Percentiles rank a stretch among this genome's conserved stretches.
Conservation (phyloP, 768 basidiomycete species). For the Mycena rebaudengoi region DNA sequence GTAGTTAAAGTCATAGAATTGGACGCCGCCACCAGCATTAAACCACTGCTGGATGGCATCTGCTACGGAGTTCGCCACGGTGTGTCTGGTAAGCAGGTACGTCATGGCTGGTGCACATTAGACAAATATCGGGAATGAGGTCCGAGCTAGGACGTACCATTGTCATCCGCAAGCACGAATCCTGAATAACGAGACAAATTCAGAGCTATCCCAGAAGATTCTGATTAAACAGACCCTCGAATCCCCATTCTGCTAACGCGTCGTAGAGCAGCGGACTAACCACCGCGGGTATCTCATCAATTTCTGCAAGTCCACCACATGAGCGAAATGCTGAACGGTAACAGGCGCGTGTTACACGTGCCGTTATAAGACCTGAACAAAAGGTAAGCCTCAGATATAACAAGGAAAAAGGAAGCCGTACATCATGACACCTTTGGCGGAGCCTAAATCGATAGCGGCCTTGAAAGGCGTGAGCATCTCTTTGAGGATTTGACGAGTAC, state of each 20-base stretch:
- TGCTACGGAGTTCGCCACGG: constrained; percentile 27
- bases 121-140: background rate
- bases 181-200: too few species aligned
- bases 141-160: constrained; percentile 12
- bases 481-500: constrained; percentile 30
- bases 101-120: constrained; percentile 25
- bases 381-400: background rate
- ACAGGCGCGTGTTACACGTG: too few species aligned
- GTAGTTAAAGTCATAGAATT: constrained; percentile 33
- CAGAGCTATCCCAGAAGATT: too few species aligned
- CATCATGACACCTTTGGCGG: constrained; percentile 35
- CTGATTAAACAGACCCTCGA: constrained; percentile 26
- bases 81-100: constrained; percentile 16
- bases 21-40: constrained; percentile 34
- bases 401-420: background rate
- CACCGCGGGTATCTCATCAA: constrained; percentile 33
- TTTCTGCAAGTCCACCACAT: too few species aligned
- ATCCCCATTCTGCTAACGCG: constrained; percentile 34
- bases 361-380: constrained; percentile 31
- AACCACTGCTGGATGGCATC: constrained; percentile 37
- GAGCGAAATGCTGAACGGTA: too few species aligned
- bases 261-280: constrained; percentile 33
- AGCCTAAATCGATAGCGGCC: constrained; percentile 32
- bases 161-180: constrained; percentile 30
- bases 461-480: constrained; percentile 37